phyloP scores from a whole-genome alignment of 352 stramenopile species.

The Phytophthora foliorum region DNA sequence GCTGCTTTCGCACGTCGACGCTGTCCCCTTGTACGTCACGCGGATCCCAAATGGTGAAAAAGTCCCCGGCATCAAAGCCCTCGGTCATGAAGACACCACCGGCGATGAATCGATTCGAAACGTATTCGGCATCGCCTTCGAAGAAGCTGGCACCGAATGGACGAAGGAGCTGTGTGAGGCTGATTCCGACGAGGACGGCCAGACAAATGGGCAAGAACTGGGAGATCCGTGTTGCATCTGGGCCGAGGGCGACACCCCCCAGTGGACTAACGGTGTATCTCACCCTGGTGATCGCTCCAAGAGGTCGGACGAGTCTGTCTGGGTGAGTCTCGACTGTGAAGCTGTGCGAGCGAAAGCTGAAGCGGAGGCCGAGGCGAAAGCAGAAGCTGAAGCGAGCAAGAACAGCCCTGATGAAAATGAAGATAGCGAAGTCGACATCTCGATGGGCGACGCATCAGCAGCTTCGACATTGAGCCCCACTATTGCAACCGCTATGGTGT shows the following conservation, averaged over 20 bases:
- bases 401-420: constrained; percentile 26
- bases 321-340: constrained; percentile 27
- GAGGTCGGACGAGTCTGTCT: constrained; percentile 33
- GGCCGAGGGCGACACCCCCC: constrained; percentile 26
- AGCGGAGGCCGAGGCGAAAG: constrained; percentile 17
- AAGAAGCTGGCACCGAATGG: constrained; percentile 39
- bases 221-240: constrained; percentile 85
- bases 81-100: constrained; percentile 43
- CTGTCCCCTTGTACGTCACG: constrained; percentile 27
- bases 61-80: constrained; percentile 34
- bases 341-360: constrained; percentile 21
- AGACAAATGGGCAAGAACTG: constrained; percentile 87
- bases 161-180: constrained; percentile 59
- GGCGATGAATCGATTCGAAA: constrained; percentile 36
- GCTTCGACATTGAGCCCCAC: not conserved
- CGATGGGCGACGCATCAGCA: constrained; percentile 17
- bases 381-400: constrained; percentile 30
- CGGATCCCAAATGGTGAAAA: constrained; percentile 43
- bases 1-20: not conserved
- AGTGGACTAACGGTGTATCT: constrained; percentile 30
- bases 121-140: constrained; percentile 60
- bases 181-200: constrained; percentile 82
- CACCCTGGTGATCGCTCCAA: constrained; percentile 35
- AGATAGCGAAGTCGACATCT: constrained; percentile 37
- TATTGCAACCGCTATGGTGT: not conserved